These are phyloP conservation scores for Metschnikowia colocasiae DNA, from an alignment of 805 yeast species.

Conservation along the genomic window DNA sequence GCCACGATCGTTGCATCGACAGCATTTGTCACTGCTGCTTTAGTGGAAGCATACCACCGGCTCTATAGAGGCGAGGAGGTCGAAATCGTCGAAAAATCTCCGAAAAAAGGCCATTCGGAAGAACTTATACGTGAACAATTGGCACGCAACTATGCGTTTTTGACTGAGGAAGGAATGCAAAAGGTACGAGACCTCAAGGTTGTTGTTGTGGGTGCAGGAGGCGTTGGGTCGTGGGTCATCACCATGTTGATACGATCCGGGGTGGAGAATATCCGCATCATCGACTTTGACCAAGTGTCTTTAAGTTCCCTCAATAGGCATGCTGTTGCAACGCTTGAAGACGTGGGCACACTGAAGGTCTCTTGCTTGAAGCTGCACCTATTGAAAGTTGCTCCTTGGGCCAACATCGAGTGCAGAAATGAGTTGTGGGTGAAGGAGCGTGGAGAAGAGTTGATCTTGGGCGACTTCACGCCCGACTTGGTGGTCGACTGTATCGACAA, in stretches of 20 bases:
- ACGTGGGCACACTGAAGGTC: constrained; percentile 92
- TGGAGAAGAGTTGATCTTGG: constrained; percentile 58
- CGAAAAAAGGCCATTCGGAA: constrained; percentile 39
- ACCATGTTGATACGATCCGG: constrained; percentile 93
- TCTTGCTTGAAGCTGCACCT: constrained; percentile 70
- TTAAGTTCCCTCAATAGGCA: constrained; percentile 90
- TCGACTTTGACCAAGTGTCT: constrained; percentile 96
- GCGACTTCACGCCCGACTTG: constrained; percentile 60
- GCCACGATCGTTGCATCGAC: constrained; percentile 11
- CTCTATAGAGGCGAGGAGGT: background rate
- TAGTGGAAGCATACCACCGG: constrained; percentile 13
- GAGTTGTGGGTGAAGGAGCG: constrained; percentile 69
- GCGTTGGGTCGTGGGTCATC: constrained; percentile 96
- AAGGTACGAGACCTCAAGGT: constrained; percentile 67
- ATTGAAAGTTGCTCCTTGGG: constrained; percentile 88
- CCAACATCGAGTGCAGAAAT: constrained; percentile 69
- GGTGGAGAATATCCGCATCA: constrained; percentile 67
- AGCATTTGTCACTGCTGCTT: constrained; percentile 11
- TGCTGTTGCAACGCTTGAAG: constrained; percentile 85
- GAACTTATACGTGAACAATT: constrained; percentile 84
- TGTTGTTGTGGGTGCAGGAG: constrained; percentile 91
- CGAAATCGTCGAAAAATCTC: background rate
- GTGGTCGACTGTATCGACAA: constrained; percentile 96
- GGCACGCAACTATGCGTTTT: constrained; percentile 89
- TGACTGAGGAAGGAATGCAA: constrained; percentile 80